Conservation (phyloP, 192 early-diverging fungal genomes). For the Geranomyces michiganensis region DNA sequence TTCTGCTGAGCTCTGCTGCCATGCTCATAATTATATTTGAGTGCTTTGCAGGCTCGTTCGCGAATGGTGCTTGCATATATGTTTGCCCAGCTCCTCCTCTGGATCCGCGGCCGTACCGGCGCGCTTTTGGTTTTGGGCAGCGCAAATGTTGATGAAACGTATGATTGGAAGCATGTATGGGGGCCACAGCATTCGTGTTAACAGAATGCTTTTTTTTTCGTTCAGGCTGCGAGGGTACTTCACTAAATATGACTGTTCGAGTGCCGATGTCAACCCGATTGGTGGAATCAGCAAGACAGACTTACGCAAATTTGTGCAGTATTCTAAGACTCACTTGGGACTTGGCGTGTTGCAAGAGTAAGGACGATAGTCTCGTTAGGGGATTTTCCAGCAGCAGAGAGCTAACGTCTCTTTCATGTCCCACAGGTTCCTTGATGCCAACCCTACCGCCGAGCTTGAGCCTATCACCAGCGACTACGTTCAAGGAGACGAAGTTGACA, state of each 20-base stretch:
- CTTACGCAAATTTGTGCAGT: constrained; percentile 80
- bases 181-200: not conserved
- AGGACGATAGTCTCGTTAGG: not conserved
- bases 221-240: constrained; percentile 90
- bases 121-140: constrained; percentile 90
- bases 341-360: constrained; percentile 70
- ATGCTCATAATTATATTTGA: not conserved
- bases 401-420: not conserved
- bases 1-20: too few species aligned
- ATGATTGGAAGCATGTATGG: too few species aligned
- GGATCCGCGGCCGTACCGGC: constrained; percentile 70
- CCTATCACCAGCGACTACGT: constrained; percentile 80
- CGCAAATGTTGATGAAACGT: constrained; percentile 97
- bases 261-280: constrained; percentile 96
- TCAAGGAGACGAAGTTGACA: constrained; percentile 93
- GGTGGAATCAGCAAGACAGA: constrained; percentile 91
- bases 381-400: not conserved
- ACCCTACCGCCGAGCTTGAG: constrained; percentile 95
- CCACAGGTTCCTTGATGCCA: constrained; percentile 72
- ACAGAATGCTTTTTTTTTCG: not conserved
- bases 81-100: constrained; percentile 94
- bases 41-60: constrained; percentile 68
- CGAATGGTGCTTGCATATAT: constrained; percentile 96
- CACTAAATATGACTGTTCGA: constrained; percentile 98
- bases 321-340: constrained; percentile 56